These are phyloP conservation scores for Paramecium caudatum DNA, from an alignment of 73 alveolate genomes.

Conservation along the genomic window DNA sequence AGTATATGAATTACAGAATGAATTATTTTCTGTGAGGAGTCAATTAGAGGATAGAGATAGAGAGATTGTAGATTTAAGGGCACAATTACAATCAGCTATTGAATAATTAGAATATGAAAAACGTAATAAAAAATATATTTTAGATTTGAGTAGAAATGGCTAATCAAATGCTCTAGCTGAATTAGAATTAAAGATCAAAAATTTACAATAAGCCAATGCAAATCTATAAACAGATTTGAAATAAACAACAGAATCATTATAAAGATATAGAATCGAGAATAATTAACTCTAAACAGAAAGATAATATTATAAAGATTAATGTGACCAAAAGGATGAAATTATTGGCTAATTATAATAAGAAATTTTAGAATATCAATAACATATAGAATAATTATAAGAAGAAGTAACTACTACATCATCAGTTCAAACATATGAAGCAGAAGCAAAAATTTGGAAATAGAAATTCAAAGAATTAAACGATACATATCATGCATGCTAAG, in stretches of 20 bases:
- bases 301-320: not conserved
- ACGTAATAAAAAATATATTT: not conserved
- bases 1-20: not conserved
- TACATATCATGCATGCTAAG: constrained; percentile 41
- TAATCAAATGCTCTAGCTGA: not conserved
- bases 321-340: not conserved
- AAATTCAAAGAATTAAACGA: constrained; percentile 7
- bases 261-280: not conserved
- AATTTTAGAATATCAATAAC: not conserved
- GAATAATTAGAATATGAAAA: constrained; percentile 9
- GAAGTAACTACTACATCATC: constrained; percentile 5
- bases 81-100: not conserved
- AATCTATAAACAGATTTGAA: constrained; percentile 9
- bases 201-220: not conserved
- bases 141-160: not conserved
- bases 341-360: not conserved
- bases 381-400: not conserved
- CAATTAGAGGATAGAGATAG: not conserved
- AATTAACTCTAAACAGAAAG: not conserved
- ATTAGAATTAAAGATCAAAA: not conserved
- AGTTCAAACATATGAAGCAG: not conserved
- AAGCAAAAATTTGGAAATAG: constrained; percentile 18
- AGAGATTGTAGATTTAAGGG: not conserved
- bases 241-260: not conserved
- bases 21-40: not conserved